Evolutionary conservation across 352 stramenopile genomes (phyloP).

Genomic region (Phytophthora cajani): DNA sequence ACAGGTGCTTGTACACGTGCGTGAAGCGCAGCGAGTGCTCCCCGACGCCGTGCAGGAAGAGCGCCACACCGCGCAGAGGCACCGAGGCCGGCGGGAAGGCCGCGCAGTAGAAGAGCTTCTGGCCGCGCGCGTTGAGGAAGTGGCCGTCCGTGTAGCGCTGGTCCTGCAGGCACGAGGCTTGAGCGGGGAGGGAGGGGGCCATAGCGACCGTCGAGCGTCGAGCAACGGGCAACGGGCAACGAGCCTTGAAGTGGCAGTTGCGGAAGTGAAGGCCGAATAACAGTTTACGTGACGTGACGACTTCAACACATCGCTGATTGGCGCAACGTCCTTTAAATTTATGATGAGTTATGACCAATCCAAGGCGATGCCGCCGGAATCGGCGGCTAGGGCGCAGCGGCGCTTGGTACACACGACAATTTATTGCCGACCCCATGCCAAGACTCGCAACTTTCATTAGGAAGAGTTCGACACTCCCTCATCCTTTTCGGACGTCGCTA

Average conservation of each 20-base stretch:
- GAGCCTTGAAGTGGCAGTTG: not conserved
- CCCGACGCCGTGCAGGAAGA: constrained; percentile 72
- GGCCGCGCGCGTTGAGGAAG: constrained; percentile 53
- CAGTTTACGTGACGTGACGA: not conserved
- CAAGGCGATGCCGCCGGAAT: not conserved
- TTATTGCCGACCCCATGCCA: too few relatives aligned
- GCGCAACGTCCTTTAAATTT: not conserved
- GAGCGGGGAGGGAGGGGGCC: constrained; percentile 3
- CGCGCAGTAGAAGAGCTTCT: constrained; percentile 65
- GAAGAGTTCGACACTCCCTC: not conserved
- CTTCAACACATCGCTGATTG: not conserved
- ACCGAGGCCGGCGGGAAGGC: constrained; percentile 45
- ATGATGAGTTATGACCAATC: not conserved
- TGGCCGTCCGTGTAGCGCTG: constrained; percentile 46
- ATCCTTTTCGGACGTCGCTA: not conserved
- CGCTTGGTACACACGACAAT: not conserved
- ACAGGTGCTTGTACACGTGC: constrained; percentile 64
- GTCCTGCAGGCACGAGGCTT: constrained; percentile 18
- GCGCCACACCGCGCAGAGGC: constrained; percentile 51
- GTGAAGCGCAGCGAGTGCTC: constrained; percentile 70
- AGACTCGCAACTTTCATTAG: not conserved
- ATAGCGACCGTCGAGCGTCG: constrained; percentile 7
- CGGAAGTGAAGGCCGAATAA: not conserved
- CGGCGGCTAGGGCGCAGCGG: not conserved
- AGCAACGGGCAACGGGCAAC: too few relatives aligned